A percentile compares a stretch with the other conserved stretches of the same genome.
These are phyloP conservation scores for Volvariella surrecta DNA, from an alignment of 1,284 basidiomycete genomes.

Conservation along the genomic window DNA sequence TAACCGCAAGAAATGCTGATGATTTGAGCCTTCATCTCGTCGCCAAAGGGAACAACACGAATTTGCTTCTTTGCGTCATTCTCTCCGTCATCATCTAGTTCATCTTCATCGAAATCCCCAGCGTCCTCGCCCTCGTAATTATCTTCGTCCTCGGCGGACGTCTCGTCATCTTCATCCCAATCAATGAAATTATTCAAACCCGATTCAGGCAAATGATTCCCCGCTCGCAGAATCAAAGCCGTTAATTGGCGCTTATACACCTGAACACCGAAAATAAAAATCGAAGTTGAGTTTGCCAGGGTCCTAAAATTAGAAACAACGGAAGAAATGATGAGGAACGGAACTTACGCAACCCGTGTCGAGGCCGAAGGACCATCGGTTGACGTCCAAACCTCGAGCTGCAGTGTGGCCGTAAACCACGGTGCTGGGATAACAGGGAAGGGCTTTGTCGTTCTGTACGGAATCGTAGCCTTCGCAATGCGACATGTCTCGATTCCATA, in stretches of 20 bases:
- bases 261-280: background rate
- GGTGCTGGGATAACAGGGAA: slow-evolving; percentile 66
- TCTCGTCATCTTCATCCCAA: slow-evolving; percentile 4
- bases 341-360: slow-evolving; percentile 73
- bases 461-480: slow-evolving; percentile 50
- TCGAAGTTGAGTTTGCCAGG: background rate
- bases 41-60: slow-evolving; percentile 14
- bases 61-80: slow-evolving; percentile 7
- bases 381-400: slow-evolving; percentile 64
- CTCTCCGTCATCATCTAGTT: background rate
- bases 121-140: slow-evolving; percentile 5
- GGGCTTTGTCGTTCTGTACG: slow-evolving; percentile 4
- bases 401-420: slow-evolving; percentile 85
- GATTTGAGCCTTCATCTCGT: slow-evolving; percentile 11
- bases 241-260: background rate
- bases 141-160: background rate
- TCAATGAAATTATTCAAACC: background rate
- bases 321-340: background rate
- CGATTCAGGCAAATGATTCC: slow-evolving; percentile 1
- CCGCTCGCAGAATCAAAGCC: background rate
- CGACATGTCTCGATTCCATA: slow-evolving; percentile 68
- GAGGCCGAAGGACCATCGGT: slow-evolving; percentile 72
- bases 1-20: slow-evolving; percentile 13
- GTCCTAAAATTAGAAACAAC: background rate
- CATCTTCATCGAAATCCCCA: slow-evolving; percentile 9